Conservation (phyloP, 495 filamentous ascomycete genomes). For the Penicillium simplicissimum region DNA sequence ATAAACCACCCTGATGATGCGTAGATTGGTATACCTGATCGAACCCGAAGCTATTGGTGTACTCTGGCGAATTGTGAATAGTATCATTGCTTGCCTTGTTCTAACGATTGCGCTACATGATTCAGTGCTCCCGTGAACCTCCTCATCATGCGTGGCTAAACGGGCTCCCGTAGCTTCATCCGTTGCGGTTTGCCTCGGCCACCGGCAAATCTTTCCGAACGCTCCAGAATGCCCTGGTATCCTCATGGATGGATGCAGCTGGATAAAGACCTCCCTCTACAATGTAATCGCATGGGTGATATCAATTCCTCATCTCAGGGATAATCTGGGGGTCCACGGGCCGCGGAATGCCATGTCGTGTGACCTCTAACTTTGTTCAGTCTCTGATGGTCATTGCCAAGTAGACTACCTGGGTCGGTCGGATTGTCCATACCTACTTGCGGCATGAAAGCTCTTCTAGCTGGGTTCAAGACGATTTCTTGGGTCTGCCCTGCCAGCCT, state of each 20-base stretch:
- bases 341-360: constrained; percentile 12
- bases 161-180: background rate
- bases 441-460: constrained; percentile 6
- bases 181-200: background rate
- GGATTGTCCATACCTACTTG: constrained; percentile 7
- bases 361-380: constrained; percentile 9
- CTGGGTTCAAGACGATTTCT: background rate
- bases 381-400: constrained; percentile 12
- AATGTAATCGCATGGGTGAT: background rate
- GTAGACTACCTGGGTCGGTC: constrained; percentile 9
- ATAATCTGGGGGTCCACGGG: background rate
- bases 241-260: background rate
- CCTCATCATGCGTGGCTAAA: too few relatives aligned
- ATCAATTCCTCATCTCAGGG: background rate
- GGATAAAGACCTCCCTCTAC: background rate
- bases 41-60: background rate
- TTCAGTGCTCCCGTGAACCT: background rate
- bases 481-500: constrained; percentile 1
- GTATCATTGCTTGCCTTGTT: background rate
- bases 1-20: background rate
- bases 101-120: background rate
- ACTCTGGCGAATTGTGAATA: background rate
- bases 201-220: constrained; percentile 16
- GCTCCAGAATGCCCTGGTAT: background rate
- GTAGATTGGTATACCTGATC: background rate